These are phyloP conservation scores for Ceratopteris richardii DNA, from an alignment of 75 land plant genomes.

Conservation along the genomic window DNA sequence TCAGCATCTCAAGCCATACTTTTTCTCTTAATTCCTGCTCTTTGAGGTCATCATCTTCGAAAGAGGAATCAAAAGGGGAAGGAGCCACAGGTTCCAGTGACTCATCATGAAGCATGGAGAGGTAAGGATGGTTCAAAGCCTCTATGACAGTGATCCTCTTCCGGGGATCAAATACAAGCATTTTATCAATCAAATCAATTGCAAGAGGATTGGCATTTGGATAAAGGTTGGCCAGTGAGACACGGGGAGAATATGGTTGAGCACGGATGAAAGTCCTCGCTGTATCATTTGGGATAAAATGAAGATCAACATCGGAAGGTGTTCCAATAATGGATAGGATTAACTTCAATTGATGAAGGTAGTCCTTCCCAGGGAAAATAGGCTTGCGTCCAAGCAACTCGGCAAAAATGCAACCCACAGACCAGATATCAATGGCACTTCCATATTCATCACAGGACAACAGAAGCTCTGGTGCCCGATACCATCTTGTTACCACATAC, in stretches of 20 bases:
- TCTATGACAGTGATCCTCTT: conserved; percentile 29
- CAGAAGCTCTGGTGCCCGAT: conserved; percentile 37
- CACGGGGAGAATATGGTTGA: conserved; percentile 25
- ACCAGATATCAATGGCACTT: conserved; percentile 33
- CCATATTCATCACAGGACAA: conserved; percentile 19
- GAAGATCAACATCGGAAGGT: conserved; percentile 59
- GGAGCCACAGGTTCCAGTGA: conserved; percentile 47
- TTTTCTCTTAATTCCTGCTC: conserved; percentile 57
- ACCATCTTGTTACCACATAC: conserved; percentile 34
- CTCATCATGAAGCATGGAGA: conserved; percentile 58
- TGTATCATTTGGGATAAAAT: conserved; percentile 58
- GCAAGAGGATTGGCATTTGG: conserved; percentile 12
- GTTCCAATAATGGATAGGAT: conserved; percentile 74
- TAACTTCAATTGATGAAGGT: conserved; percentile 37
- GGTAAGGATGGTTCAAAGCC: conserved; percentile 26
- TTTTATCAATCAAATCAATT: conserved; percentile 21
- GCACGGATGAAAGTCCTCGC: conserved; percentile 60
- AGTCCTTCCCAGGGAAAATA: background rate
- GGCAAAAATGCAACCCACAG: conserved; percentile 17
- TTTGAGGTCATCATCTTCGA: conserved; percentile 50
- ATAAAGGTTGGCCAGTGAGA: conserved; percentile 10
- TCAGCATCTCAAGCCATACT: conserved; percentile 78
- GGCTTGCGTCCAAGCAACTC: conserved; percentile 2
- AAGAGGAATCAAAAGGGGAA: conserved; percentile 45
- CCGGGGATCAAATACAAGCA: conserved; percentile 28